Conservation (phyloP, 306 rosid genomes). For the Abrus pulchellus region DNA sequence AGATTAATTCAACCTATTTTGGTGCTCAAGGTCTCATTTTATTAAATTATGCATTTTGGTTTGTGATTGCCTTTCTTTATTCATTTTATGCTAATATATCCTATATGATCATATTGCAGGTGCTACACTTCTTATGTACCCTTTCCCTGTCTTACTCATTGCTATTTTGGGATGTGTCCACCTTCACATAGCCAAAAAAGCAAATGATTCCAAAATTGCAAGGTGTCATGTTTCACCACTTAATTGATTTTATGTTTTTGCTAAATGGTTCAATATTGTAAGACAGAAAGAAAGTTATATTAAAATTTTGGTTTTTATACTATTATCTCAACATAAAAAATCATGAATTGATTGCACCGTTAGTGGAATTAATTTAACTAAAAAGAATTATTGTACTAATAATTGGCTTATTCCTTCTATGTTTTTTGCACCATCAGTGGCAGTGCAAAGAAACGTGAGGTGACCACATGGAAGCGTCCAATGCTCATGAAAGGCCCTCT, state of each 20-base stretch:
- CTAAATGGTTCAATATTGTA: slow-evolving; percentile 2
- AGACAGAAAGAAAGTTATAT: not conserved
- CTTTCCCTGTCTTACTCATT: slow-evolving; percentile 68
- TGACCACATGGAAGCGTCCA: slow-evolving; percentile 61
- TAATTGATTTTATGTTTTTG: not conserved
- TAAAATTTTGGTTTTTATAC: not conserved
- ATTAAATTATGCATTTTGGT: slow-evolving; percentile 22
- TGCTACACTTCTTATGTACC: slow-evolving; percentile 51
- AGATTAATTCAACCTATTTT: slow-evolving; percentile 56
- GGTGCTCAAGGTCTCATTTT: slow-evolving; percentile 63
- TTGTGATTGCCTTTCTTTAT: not conserved
- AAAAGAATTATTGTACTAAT: not conserved
- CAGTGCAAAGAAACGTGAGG: slow-evolving; percentile 1
- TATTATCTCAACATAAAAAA: no score
- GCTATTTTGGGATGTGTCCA: slow-evolving; percentile 73
- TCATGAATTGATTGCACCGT: no score
- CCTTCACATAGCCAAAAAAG: slow-evolving; percentile 59
- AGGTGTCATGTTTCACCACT: slow-evolving; percentile 34
- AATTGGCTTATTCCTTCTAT: not conserved
- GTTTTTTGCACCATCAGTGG: slow-evolving; percentile 9
- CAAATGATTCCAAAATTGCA: slow-evolving; percentile 30
- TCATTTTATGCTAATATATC: slow-evolving; percentile 40
- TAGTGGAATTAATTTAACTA: no score
- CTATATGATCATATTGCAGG: slow-evolving; percentile 54
- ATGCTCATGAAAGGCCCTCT: slow-evolving; percentile 77